Base-by-base conservation (phyloP, 768 basidiomycete genomes). In the Terana coerulea region DNA sequence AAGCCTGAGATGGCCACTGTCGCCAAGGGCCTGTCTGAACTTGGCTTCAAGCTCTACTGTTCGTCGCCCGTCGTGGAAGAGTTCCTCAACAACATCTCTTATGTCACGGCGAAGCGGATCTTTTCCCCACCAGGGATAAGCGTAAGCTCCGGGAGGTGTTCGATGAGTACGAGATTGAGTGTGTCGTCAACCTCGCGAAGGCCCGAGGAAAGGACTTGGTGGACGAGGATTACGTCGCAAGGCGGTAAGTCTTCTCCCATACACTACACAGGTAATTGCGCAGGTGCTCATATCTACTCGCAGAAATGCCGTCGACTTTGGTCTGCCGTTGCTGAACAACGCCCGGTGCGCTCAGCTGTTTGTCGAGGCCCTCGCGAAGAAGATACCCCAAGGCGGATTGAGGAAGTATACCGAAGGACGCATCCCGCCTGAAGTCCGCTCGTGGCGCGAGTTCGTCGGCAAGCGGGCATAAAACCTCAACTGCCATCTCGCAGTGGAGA, bases 111-210 rank as follows among this genome's bases (percentile, higher is more conserved):
- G 49, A 88, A 92, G 74, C 86, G 87, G 53, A 98, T 99, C 62
- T 83, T 93, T 95, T 99, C 86, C 97, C 97, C 4, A 88, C 88
- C 44, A 85, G 90, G 56, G 97, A 99, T 72, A 98, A 99, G 77
- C 79, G 97, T 42, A 93, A 91, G 68, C 76, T 98, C 14, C 86
- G 91, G 30, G 87, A 93, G 66, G 95, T 95, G 11, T 95, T 91
- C 56, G 90, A 92, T 67, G 89, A 95, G 68, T 88, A 87, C 67
- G 91, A 98, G 58, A 95, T 99, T 60, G 88, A 93, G 63, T 86
- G 84, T 41, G 97, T 99, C 36, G 83, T 98, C 70, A 98, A 98
- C 72, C 78, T 99, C 46, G 86, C 95, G 10, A 82, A 85, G 61
- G 72, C 80, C 49, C 84, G 93, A 5, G 95, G 86, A 29, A 73